Evolutionary conservation across 1,139 yeast genomes (phyloP), one percentile per base, ranked within the genome.

Genomic region (Kodamaea alishanica): DNA sequence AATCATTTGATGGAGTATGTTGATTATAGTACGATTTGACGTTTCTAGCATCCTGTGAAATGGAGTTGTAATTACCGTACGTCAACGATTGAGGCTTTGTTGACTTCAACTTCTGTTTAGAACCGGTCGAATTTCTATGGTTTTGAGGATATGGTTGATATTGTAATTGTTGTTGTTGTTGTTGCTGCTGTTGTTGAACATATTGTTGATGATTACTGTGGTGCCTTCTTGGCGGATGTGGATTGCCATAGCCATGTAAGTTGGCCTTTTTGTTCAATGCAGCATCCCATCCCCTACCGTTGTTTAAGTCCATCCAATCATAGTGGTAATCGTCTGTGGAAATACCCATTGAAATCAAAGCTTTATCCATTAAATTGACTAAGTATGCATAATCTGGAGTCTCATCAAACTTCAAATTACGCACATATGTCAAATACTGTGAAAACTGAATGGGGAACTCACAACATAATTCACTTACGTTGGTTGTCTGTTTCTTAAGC

Each of bases 231-330:
- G 84, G 80, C 20, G 85, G 85, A 46, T 75, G 79, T 28, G 86
- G 86, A 50, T 80, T 80, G 5, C 87, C 87, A 56, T 84, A 84
- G 8, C 94, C 94, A 60, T 84, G 92, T 44, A 84, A 63, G 51
- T 84, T 84, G 41, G 92, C 88, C 59, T 84, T 84, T 57, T 83
- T 84, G 58, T 84, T 84, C 47, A 84, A 77, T 5, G 84, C 68
- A 24, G 84, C 77, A 62, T 84, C 94, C 92, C 92, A 84, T 30
- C 94, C 94, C 55, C 77, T 76, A 38, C 94, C 94, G 34, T 81
- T 81, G 54, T 84, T 84, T 49, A 84, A 65, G 51, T 81, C 81
- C 90, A 84, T 83, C 94, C 94, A 84, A 58, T 84, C 94, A 53
- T 82, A 84, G 53, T 81, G 83, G 11, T 81, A 84, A 58, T 82